Base-by-base conservation (phyloP, 495 filamentous ascomycete species). In the Sporormia fimetaria region DNA sequence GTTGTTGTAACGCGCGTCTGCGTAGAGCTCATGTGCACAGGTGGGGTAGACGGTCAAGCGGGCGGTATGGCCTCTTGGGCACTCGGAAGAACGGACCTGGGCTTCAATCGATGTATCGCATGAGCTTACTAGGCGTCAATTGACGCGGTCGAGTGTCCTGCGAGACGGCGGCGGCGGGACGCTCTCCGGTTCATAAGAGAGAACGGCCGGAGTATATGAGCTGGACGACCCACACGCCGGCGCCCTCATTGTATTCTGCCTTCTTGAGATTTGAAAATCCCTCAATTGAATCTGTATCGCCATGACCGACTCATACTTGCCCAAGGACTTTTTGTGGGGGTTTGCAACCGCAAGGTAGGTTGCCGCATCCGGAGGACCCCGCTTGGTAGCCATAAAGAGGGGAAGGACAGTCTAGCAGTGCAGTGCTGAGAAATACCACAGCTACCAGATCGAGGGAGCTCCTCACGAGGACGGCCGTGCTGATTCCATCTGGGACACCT, bases 401-500 rank as follows among this genome's bases (percentile, higher is more conserved):
- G 26, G 23, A 14, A 36, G 36, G 22, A 28, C 16, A 29, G 28
- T 21, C 8, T 22, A 14, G 21, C 33, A 16, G 27, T 23, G 21
- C 15, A 6, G 16, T 34, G 25, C 35, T 37, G 20, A 37, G 15
- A 40, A 32, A 5, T 29, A 28, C 25, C 31, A 23, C 50, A 81
- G 78, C 48, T 83, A 83, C 65, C 81, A 87, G 57, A 79, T 85
- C 47, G 81, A 85, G 65, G 81, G 81, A 35, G 76, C 72, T 8
- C 64, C 65, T 12, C 61, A 74, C 23, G 70, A 70, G 44, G 80
- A 85, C 60, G 80, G 80, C 44, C 74, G 80, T 28, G 76, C 73
- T 22, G 73, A 76, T 28, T 80, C 78, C 23, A 83, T 85, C 59
- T 85, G 80, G 80, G 80, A 85, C 57, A 76, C 72, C 5, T 85